Evolutionary conservation across 192 early-diverging fungal genomes (phyloP), one percentile per base, ranked within the genome.

Genomic region (Coemansia sp.): DNA sequence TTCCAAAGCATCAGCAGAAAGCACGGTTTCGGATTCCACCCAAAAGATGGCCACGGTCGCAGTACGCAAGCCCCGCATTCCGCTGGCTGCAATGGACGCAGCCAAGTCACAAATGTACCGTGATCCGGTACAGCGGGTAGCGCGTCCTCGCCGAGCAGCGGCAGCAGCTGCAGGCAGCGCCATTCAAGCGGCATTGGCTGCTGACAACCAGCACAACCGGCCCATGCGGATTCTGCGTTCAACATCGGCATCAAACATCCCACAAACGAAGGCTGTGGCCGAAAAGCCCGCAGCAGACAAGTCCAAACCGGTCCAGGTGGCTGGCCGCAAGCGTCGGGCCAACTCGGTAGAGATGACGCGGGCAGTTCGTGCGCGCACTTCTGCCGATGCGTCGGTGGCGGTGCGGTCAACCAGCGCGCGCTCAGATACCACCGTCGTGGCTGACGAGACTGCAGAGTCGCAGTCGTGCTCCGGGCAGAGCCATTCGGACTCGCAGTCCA

Each of bases 311-410:
- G 40, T 40, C 14, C 61, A 57, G 14, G 41, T 60, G 1, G 62
- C 66, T 32, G 71, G 71, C 11, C 52, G 36, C 57, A 75, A 75
- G 53, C 71, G 71, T 15, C 66, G 67, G 3, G 53, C 67, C 10
- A 17, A 53, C 11, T 52, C 62, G 31, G 54, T 42, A 0, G 73
- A 66, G 44, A 43, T 48, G 10, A 52, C 43, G 34, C 62, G 73
- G 11, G 68, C 28, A 2, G 73, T 76, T 4, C 68, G 59, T 5
- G 51, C 73, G 1, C 65, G 56, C 8, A 20, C 40, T 40, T 46
- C 56, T 2, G 21, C 44, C 11, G 45, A 48, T 7, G 45, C 14
- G 46, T 14, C 43, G 16, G 20, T 44, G 34, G 11, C 40, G 11
- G 20, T 32, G 28, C 58, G 43, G 44, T 12, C 46, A 2, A n/a